Conservation (phyloP, 208 protist species). For the Acanthamoeba castellanii region DNA sequence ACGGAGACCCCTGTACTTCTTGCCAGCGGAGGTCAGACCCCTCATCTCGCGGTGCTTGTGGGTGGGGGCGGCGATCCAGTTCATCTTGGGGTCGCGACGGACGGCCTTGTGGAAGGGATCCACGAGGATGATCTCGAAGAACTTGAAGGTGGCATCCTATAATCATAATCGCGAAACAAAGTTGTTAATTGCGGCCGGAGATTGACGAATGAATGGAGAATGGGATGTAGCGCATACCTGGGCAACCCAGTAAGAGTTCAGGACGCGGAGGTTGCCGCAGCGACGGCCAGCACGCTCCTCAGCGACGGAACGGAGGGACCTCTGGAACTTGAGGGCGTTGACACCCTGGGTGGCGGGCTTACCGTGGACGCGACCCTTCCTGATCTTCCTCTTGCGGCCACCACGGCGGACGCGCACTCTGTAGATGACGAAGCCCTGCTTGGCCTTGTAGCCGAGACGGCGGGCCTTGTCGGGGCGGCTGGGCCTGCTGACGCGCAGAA, state of each 20-base stretch:
- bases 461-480: constrained; percentile 99
- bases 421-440: constrained; percentile 99
- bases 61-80: constrained; percentile 98
- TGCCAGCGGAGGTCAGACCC: constrained; percentile 98
- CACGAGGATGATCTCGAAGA: constrained; percentile 99
- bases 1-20: constrained; percentile 96
- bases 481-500: constrained; percentile 95
- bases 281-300: constrained; percentile 98
- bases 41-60: constrained; percentile 98
- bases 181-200: background rate
- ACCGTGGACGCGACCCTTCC: constrained; percentile 98
- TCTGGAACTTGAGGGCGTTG: constrained; percentile 97
- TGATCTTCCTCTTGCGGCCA: constrained; percentile 97
- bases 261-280: constrained; percentile 97
- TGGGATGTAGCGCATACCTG: constrained; percentile 80
- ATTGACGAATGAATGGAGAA: constrained; percentile 9
- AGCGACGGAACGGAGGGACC: constrained; percentile 96
- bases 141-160: constrained; percentile 97
- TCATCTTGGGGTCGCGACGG: constrained; percentile 98
- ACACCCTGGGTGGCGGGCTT: constrained; percentile 99
- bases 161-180: background rate
- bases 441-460: constrained; percentile 99
- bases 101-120: constrained; percentile 98
- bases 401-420: constrained; percentile 98
- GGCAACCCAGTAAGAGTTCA: constrained; percentile 99